phyloP scores from a whole-genome alignment of 352 stramenopile genomes.

The Phytophthora tubulina region DNA sequence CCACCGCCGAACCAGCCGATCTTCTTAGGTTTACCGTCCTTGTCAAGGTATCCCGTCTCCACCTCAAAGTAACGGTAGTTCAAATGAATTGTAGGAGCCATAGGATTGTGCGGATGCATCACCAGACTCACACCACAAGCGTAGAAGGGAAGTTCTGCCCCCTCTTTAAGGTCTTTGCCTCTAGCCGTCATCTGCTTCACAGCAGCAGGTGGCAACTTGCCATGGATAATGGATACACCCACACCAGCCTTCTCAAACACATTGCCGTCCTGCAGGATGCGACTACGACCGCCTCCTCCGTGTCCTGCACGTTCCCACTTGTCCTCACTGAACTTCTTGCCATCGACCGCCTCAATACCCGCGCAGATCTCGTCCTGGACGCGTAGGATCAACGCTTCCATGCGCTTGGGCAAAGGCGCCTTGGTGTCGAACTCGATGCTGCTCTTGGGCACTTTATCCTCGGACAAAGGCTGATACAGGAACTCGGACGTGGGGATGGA shows the following conservation, averaged over 20 bases:
- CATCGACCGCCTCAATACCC: slow-evolving; percentile 93
- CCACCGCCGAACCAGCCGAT: slow-evolving; percentile 96
- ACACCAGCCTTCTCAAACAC: slow-evolving; percentile 99
- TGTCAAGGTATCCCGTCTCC: slow-evolving; percentile 73
- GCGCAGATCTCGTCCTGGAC: slow-evolving; percentile 90
- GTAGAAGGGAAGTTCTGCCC: slow-evolving; percentile 95
- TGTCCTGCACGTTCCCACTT: slow-evolving; percentile 95
- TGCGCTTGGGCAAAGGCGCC: slow-evolving; percentile 76
- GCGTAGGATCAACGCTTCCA: slow-evolving; percentile 84
- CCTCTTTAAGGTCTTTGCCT: slow-evolving; percentile 78
- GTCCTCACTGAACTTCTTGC: slow-evolving; percentile 95
- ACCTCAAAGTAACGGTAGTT: slow-evolving; percentile 99
- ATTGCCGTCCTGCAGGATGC: slow-evolving; percentile 94
- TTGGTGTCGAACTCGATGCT: slow-evolving; percentile 83
- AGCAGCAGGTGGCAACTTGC: slow-evolving; percentile 92
- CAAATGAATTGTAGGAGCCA: slow-evolving; percentile 97
- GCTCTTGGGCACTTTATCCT: slow-evolving; percentile 66
- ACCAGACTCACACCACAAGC: slow-evolving; percentile 96
- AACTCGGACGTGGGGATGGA: slow-evolving; percentile 55
- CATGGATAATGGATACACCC: slow-evolving; percentile 98
- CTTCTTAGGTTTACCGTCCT: slow-evolving; percentile 83
- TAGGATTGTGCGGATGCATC: slow-evolving; percentile 96
- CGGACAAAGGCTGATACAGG: slow-evolving; percentile 71
- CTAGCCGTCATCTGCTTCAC: slow-evolving; percentile 84
- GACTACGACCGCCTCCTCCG: slow-evolving; percentile 94